Percentiles rank a stretch among this genome's conserved stretches.
Conservation (phyloP, 768 basidiomycete genomes). For the Lactifluus subvellereus region DNA sequence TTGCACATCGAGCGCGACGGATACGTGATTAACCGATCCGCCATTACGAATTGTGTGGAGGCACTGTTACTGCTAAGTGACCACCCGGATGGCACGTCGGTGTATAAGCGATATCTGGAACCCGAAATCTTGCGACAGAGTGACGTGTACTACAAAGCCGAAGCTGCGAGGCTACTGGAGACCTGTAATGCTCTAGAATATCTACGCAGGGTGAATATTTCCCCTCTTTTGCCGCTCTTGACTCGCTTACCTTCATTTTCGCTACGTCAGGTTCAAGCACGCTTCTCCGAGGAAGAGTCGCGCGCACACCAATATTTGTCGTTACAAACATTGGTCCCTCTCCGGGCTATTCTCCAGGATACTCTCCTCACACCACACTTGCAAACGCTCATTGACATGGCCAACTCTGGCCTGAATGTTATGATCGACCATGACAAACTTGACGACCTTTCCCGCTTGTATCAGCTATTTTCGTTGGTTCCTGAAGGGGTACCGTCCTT, state of each 20-base stretch:
- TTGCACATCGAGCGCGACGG: conserved; percentile 91
- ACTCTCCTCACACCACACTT: conserved; percentile 77
- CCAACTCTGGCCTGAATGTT: conserved; percentile 74
- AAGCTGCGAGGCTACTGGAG: conserved; percentile 65
- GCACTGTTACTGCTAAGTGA: conserved; percentile 67
- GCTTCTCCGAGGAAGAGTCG: conserved; percentile 77
- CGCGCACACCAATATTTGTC: conserved; percentile 85
- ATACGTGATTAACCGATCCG: conserved; percentile 84
- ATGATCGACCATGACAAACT: conserved; percentile 82
- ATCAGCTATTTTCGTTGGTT: conserved; percentile 65
- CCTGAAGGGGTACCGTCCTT: conserved; percentile 60
- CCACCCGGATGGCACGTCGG: conserved; percentile 44
- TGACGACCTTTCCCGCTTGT: conserved; percentile 73
- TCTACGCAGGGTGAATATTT: conserved; percentile 60
- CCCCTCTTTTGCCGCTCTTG: background rate
- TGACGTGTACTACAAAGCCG: conserved; percentile 67
- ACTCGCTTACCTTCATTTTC: conserved; percentile 7
- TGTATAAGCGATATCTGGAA: conserved; percentile 84
- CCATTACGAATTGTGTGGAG: conserved; percentile 83
- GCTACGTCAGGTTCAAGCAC: conserved; percentile 60
- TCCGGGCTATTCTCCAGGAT: conserved; percentile 71
- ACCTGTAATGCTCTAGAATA: conserved; percentile 79
- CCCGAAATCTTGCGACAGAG: conserved; percentile 75
- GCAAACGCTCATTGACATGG: conserved; percentile 65
- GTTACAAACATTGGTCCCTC: conserved; percentile 58